A percentile compares a stretch with the other conserved stretches of the same genome.
Evolutionary conservation across 2,329 filamentous ascomycete species (phyloP).

Genomic region (Lecanosticta acicola): DNA sequence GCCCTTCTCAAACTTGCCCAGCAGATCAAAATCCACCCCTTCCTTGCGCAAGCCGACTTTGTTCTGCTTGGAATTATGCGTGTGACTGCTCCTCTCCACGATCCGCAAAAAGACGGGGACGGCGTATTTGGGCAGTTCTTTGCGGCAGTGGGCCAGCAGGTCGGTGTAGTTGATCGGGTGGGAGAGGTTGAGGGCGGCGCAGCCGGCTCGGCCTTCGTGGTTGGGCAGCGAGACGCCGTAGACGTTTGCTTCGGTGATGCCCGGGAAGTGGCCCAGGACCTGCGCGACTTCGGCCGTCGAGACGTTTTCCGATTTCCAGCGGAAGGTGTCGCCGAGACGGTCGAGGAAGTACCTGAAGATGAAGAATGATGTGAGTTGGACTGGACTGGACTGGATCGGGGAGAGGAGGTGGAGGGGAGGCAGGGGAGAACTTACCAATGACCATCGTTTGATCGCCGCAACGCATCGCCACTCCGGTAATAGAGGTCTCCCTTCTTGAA

Average conservation of each 20-base stretch:
- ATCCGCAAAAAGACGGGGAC: slow-evolving; percentile 67
- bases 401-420: too few relatives aligned
- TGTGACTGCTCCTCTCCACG: slow-evolving; percentile 51
- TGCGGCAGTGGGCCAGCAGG: slow-evolving; percentile 53
- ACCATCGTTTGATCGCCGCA: slow-evolving; percentile 38
- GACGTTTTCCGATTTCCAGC: slow-evolving; percentile 46
- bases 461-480: slow-evolving; percentile 43
- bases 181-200: slow-evolving; percentile 51
- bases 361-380: too few relatives aligned
- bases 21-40: slow-evolving; percentile 56
- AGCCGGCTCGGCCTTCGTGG: slow-evolving; percentile 48
- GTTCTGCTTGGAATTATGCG: slow-evolving; percentile 75
- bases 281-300: slow-evolving; percentile 43
- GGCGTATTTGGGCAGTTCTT: slow-evolving; percentile 64
- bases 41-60: slow-evolving; percentile 65
- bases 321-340: slow-evolving; percentile 42
- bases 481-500: slow-evolving; percentile 43
- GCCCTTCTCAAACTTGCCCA: slow-evolving; percentile 41
- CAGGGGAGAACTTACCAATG: slow-evolving; percentile 35
- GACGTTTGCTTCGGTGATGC: slow-evolving; percentile 42
- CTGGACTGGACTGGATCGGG: too few relatives aligned
- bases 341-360: slow-evolving; percentile 42
- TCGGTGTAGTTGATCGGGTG: slow-evolving; percentile 52
- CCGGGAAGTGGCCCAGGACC: slow-evolving; percentile 37
- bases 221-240: slow-evolving; percentile 44